These are phyloP conservation scores for Fusarium cyanostomum DNA, from an alignment of 2,329 filamentous ascomycete genomes.

Conservation along the genomic window DNA sequence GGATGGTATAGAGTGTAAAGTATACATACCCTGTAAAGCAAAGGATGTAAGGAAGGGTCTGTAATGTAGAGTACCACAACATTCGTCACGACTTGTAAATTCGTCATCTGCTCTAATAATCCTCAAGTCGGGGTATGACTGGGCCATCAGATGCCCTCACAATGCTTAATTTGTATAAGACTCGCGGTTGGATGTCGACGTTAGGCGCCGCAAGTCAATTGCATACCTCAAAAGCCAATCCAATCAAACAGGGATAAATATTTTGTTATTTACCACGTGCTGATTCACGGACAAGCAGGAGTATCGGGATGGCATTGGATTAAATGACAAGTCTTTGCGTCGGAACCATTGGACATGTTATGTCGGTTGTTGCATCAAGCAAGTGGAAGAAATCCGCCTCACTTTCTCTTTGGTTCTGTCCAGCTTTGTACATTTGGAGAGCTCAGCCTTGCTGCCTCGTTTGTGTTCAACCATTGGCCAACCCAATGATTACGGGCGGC, in stretches of 20 bases:
- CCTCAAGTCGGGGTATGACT: too few species aligned
- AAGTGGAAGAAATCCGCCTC: background rate
- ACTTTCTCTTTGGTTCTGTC: background rate
- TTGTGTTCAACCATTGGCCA: slow-evolving; percentile 11
- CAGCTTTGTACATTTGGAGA: background rate
- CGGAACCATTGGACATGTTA: too few species aligned
- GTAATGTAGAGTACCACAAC: background rate
- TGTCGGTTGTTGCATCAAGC: too few species aligned
- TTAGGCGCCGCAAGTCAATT: too few species aligned
- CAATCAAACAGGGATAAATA: too few species aligned
- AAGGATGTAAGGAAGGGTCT: background rate
- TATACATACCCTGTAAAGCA: slow-evolving; percentile 26
- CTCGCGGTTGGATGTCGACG: too few species aligned
- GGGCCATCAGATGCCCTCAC: too few species aligned
- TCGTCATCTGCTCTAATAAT: too few species aligned
- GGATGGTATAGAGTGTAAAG: slow-evolving; percentile 22
- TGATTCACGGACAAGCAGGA: too few species aligned
- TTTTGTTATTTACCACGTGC: too few species aligned
- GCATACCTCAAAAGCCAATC: too few species aligned
- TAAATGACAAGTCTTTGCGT: background rate
- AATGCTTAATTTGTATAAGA: too few species aligned
- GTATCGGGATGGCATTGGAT: background rate
- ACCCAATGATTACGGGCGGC: slow-evolving; percentile 1
- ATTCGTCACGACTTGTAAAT: background rate
- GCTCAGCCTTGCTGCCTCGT: slow-evolving; percentile 25